Percentiles rank a stretch among this genome's conserved stretches.
Conservation (phyloP, 1,284 basidiomycete genomes). For the Schizopora paradoxa region DNA sequence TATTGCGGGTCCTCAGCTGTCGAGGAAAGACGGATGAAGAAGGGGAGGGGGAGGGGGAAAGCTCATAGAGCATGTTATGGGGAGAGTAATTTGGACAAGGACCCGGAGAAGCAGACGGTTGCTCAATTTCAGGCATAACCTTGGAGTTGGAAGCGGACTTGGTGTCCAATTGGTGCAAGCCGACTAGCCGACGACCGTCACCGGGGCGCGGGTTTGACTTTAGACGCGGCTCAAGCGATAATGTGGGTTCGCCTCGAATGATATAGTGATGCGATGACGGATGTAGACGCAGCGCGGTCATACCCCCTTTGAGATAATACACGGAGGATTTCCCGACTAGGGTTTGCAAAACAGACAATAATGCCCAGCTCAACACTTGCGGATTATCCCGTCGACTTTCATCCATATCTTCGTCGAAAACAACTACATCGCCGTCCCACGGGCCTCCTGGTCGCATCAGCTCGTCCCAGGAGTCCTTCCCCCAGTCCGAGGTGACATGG, state of each 20-base stretch:
- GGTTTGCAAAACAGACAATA: conserved; percentile 54
- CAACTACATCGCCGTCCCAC: conserved; percentile 72
- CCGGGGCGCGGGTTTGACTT: conserved; percentile 18
- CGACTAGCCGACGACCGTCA: conserved; percentile 30
- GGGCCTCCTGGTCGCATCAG: conserved; percentile 34
- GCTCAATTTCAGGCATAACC: conserved; percentile 53
- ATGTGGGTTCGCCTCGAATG: conserved; percentile 34
- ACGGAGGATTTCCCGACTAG: conserved; percentile 48
- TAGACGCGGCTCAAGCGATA: conserved; percentile 18
- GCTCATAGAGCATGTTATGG: conserved; percentile 28
- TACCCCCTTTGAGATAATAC: conserved; percentile 66
- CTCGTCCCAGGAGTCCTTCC: conserved; percentile 62
- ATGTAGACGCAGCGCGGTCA: conserved; percentile 52
- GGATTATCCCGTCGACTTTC: conserved; percentile 49
- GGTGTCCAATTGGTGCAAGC: conserved; percentile 65
- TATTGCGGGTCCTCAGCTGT: conserved; percentile 47
- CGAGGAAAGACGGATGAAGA: conserved; percentile 54
- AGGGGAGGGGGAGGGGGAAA: conserved; percentile 59
- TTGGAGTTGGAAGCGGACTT: conserved; percentile 44
- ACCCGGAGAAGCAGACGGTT: conserved; percentile 31
- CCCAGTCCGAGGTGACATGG: conserved; percentile 72
- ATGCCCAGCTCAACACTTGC: conserved; percentile 56
- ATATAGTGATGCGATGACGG: conserved; percentile 48
- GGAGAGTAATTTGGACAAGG: conserved; percentile 22
- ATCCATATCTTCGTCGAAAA: conserved; percentile 75